phyloP scores from a whole-genome alignment of 2,329 filamentous ascomycete species.

The Chrysosporium queenslandicum region DNA sequence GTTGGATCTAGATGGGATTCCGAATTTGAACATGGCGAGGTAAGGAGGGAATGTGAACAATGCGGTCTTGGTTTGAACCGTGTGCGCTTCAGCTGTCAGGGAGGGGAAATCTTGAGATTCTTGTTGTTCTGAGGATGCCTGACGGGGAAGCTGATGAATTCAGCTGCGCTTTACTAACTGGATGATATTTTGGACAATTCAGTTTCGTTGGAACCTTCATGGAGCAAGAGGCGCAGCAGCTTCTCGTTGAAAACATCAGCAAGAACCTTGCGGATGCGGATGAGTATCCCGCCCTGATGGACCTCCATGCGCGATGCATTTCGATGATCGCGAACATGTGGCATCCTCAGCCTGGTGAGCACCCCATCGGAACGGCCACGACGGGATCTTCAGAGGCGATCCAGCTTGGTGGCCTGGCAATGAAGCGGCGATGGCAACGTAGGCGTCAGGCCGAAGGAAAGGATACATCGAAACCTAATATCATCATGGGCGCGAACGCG shows the following conservation, averaged over 20 bases:
- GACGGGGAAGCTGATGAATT: not conserved
- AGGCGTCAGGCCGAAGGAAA: constrained; percentile 51
- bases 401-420: constrained; percentile 58
- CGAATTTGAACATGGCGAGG: constrained; percentile 57
- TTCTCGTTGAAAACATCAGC: constrained; percentile 58
- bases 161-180: no score
- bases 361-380: constrained; percentile 58
- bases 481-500: constrained; percentile 64
- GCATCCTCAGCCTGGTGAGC: constrained; percentile 52
- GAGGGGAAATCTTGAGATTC: not conserved
- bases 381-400: constrained; percentile 64
- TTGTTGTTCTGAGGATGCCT: not conserved
- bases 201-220: constrained; percentile 64
- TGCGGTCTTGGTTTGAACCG: no score
- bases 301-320: constrained; percentile 57
- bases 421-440: constrained; percentile 67
- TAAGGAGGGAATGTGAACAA: constrained; percentile 23
- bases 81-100: no score
- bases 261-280: constrained; percentile 67
- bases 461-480: constrained; percentile 56
- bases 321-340: constrained; percentile 59
- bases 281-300: constrained; percentile 50
- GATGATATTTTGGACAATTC: no score
- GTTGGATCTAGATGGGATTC: constrained; percentile 54
- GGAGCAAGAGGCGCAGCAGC: constrained; percentile 53